phyloP scores from a whole-genome alignment of 2,329 filamentous ascomycete species.

The Monosporascus sp. region DNA sequence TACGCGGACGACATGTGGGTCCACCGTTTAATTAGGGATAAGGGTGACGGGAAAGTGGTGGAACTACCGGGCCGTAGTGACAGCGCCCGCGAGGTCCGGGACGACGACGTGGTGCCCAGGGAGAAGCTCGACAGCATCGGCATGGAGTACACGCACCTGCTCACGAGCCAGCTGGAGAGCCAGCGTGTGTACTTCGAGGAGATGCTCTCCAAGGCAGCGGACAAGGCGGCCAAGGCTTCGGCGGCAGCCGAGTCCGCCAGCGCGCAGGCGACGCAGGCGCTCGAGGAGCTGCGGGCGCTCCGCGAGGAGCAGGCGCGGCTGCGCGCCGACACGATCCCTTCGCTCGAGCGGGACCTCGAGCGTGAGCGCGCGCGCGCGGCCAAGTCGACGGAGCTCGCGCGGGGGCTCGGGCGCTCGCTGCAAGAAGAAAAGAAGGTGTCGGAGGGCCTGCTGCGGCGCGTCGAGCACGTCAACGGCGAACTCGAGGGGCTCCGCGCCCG shows the following conservation, averaged over 20 bases:
- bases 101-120: constrained; percentile 58
- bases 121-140: constrained; percentile 72
- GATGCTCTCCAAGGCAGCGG: constrained; percentile 78
- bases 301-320: constrained; percentile 49
- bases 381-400: constrained; percentile 70
- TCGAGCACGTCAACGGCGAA: constrained; percentile 66
- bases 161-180: constrained; percentile 87
- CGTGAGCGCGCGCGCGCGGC: constrained; percentile 63
- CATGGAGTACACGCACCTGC: constrained; percentile 88
- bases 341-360: constrained; percentile 67
- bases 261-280: constrained; percentile 41
- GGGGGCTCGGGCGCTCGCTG: constrained; percentile 67
- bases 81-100: constrained; percentile 43
- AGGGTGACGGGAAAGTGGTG: constrained; percentile 86
- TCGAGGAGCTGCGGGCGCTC: constrained; percentile 46
- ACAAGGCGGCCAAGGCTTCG: constrained; percentile 76
- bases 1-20: constrained; percentile 95
- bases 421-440: constrained; percentile 85
- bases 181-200: constrained; percentile 94
- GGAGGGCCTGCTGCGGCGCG: constrained; percentile 74
- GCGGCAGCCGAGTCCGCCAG: constrained; percentile 60
- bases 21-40: constrained; percentile 88
- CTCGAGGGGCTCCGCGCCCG: constrained; percentile 52
- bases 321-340: constrained; percentile 51
- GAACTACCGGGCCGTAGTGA: constrained; percentile 64